Percentiles rank a stretch among this genome's conserved stretches.
phyloP scores from a whole-genome alignment of 192 early-diverging fungal genomes.

The Allomyces macrogynus region DNA sequence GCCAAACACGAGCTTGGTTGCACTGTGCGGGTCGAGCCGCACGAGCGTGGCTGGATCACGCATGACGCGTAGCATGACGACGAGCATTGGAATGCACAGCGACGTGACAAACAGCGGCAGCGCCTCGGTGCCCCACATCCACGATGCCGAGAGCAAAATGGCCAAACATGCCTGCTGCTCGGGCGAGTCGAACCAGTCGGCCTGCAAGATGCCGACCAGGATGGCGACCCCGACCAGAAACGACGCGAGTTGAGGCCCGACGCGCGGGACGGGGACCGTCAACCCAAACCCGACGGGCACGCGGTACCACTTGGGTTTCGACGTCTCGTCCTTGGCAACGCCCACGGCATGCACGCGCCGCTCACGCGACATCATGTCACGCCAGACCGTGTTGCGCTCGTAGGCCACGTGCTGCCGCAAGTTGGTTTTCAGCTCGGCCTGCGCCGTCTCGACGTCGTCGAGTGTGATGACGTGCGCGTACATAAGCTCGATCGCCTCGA shows the following conservation, averaged over 20 bases:
- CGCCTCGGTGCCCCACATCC: constrained; percentile 73
- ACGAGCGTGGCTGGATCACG: constrained; percentile 11
- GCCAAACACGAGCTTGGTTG: constrained; percentile 40
- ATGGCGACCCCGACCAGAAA: constrained; percentile 2
- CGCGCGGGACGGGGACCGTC: not conserved
- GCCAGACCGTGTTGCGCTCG: constrained; percentile 95
- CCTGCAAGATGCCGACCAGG: constrained; percentile 16
- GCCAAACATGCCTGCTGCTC: constrained; percentile 86
- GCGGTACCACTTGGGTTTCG: too few relatives aligned
- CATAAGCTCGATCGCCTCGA: constrained; percentile 32
- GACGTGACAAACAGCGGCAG: constrained; percentile 54
- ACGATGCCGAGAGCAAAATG: constrained; percentile 67
- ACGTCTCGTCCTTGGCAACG: not conserved
- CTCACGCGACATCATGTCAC: constrained; percentile 85
- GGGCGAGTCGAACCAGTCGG: constrained; percentile 27
- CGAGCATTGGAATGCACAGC: constrained; percentile 41
- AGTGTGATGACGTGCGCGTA: constrained; percentile 46
- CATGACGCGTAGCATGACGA: constrained; percentile 41
- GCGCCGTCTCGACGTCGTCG: constrained; percentile 38
- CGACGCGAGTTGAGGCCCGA: not conserved
- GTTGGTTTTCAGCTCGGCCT: constrained; percentile 51
- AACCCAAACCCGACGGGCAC: not conserved
- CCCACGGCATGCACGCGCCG: constrained; percentile 26
- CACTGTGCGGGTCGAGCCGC: constrained; percentile 7
- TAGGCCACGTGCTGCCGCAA: constrained; percentile 79